Percentiles rank a stretch among this genome's conserved stretches.
Conservation (phyloP, 495 filamentous ascomycete species). For the Talaromyces wortmannii region DNA sequence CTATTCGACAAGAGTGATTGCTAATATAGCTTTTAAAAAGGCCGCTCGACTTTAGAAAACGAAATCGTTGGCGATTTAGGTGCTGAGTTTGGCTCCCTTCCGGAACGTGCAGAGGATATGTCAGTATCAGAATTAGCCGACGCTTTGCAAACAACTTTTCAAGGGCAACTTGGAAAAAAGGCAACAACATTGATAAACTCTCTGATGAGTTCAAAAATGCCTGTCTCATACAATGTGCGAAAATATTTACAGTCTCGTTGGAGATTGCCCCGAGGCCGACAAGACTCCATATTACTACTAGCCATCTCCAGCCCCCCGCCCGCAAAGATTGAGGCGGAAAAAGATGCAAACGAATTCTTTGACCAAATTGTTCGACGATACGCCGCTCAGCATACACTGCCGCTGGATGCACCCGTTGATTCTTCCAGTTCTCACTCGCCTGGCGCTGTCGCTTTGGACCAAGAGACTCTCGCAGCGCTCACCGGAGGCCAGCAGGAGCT, state of each 20-base stretch:
- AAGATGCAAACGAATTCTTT: constrained; percentile 1
- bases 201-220: neutral
- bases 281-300: constrained; percentile 4
- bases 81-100: constrained; percentile 8
- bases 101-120: constrained; percentile 7
- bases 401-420: neutral
- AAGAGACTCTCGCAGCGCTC: neutral
- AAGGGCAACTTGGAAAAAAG: constrained; percentile 2
- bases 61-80: constrained; percentile 13
- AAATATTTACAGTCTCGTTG: neutral
- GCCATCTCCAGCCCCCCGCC: neutral
- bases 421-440: neutral
- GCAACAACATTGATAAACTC: neutral
- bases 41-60: constrained; percentile 12
- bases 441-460: constrained; percentile 4
- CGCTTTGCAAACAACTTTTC: neutral
- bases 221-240: neutral
- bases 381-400: neutral
- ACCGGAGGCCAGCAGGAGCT: neutral
- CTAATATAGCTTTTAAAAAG: neutral
- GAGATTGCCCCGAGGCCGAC: neutral
- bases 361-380: constrained; percentile 3
- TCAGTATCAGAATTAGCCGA: constrained; percentile 1
- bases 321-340: neutral
- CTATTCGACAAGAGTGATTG: neutral